Percentiles rank a stretch among this genome's conserved stretches.
These are phyloP conservation scores for Aureobasidium sp. DNA, from an alignment of 2,329 filamentous ascomycete species.

Conservation along the genomic window DNA sequence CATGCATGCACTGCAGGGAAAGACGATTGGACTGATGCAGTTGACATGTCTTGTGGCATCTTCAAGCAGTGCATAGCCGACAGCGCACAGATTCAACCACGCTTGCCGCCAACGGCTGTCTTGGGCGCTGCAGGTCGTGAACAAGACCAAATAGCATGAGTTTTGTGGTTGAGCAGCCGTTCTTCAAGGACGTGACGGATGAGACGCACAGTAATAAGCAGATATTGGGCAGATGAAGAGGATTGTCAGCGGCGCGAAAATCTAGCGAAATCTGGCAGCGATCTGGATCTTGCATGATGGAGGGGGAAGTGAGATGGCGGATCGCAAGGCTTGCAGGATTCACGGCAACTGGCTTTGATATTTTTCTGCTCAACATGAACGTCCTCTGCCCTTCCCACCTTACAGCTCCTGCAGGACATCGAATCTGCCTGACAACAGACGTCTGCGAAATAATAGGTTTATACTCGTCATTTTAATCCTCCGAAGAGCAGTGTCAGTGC, in stretches of 20 bases:
- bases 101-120: constrained; percentile 1
- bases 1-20: neutral
- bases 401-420: neutral
- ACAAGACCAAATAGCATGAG: too few relatives aligned
- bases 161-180: too few relatives aligned
- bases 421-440: neutral
- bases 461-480: neutral
- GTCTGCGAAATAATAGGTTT: neutral
- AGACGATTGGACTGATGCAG: neutral
- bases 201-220: neutral
- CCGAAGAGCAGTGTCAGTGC: neutral
- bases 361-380: neutral
- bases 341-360: neutral
- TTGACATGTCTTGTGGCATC: neutral
- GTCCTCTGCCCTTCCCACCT: neutral
- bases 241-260: neutral
- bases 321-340: constrained; percentile 3
- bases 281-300: constrained; percentile 4
- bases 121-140: neutral
- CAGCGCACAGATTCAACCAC: neutral
- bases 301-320: neutral
- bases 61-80: neutral
- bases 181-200: too few relatives aligned
- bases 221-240: neutral
- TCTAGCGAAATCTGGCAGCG: neutral